phyloP scores from a whole-genome alignment of 192 early-diverging fungal species.

The Podila verticillata region DNA sequence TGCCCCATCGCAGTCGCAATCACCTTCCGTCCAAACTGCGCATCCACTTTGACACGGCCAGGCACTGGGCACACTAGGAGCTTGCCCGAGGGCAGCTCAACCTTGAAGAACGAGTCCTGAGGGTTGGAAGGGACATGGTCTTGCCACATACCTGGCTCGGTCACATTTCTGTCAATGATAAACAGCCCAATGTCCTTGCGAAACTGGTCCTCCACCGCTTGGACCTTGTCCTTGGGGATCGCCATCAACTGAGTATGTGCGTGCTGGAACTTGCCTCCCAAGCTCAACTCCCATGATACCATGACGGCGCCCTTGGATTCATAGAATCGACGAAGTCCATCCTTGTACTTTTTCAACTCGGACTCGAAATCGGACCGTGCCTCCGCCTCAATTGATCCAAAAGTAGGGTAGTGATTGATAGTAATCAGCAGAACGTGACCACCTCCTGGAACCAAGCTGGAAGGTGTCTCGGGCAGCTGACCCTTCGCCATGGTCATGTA shows the following conservation, averaged over 20 bases:
- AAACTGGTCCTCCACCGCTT: conserved; percentile 29
- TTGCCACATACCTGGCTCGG: conserved; percentile 14
- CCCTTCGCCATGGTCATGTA: conserved; percentile 93
- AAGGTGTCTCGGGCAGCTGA: conserved; percentile 65
- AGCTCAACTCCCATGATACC: conserved; percentile 81
- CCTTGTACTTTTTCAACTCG: conserved; percentile 68
- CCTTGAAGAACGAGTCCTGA: conserved; percentile 56
- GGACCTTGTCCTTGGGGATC: conserved; percentile 55
- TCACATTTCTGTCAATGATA: conserved; percentile 3
- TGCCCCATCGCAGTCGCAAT: conserved; percentile 71
- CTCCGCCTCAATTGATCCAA: conserved; percentile 53
- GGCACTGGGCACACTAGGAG: conserved; percentile 57
- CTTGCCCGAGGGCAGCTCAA: conserved; percentile 64
- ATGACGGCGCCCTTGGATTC: conserved; percentile 68
- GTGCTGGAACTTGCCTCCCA: conserved; percentile 65
- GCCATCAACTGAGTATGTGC: conserved; percentile 79
- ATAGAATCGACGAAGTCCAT: conserved; percentile 61
- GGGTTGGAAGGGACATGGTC: conserved; percentile 3
- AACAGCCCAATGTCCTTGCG: conserved; percentile 18
- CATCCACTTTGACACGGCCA: conserved; percentile 64
- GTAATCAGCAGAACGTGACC: conserved; percentile 82
- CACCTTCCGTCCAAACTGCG: conserved; percentile 81
- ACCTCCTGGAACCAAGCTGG: conserved; percentile 73
- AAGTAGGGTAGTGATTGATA: conserved; percentile 60
- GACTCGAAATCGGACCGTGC: conserved; percentile 49